Evolutionary conservation across 1,139 yeast genomes (phyloP).

Genomic region (Suhomyces kunorum): DNA sequence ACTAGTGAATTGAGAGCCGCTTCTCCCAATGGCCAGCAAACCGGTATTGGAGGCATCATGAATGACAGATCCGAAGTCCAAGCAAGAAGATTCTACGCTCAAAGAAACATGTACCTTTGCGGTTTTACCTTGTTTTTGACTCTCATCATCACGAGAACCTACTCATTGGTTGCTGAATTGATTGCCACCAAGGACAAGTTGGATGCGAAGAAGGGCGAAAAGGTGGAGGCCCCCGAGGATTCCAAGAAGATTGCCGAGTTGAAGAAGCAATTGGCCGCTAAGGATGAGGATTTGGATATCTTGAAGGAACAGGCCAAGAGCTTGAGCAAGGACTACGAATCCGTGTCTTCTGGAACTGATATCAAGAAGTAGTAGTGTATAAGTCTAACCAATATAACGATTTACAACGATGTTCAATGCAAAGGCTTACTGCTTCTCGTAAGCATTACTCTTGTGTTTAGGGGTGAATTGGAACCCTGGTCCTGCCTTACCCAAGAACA

Average conservation of each 20-base stretch:
- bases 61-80: slow-evolving; percentile 76
- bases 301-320: slow-evolving; percentile 73
- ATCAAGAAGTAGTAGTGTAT: slow-evolving; percentile 7
- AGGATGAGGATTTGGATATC: slow-evolving; percentile 62
- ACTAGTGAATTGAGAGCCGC: slow-evolving; percentile 56
- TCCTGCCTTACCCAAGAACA: slow-evolving; percentile 87
- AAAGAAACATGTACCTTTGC: slow-evolving; percentile 93
- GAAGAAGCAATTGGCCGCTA: slow-evolving; percentile 56
- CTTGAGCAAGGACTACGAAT: slow-evolving; percentile 64
- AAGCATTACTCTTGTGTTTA: slow-evolving; percentile 91
- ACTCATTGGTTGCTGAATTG: slow-evolving; percentile 75
- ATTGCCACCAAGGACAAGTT: slow-evolving; percentile 60
- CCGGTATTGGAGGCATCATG: slow-evolving; percentile 27
- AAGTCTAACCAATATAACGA: neutral
- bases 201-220: slow-evolving; percentile 45
- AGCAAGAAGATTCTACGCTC: slow-evolving; percentile 92
- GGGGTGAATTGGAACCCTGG: slow-evolving; percentile 80
- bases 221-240: slow-evolving; percentile 21
- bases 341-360: slow-evolving; percentile 37
- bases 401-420: neutral
- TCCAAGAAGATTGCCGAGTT: slow-evolving; percentile 48
- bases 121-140: slow-evolving; percentile 94
- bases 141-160: slow-evolving; percentile 83
- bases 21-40: slow-evolving; percentile 19
- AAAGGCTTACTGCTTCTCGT: slow-evolving; percentile 28